phyloP scores from a whole-genome alignment of 225 moss, liverwort and hornwort genomes.

The Pseudoscleropodium purum region DNA sequence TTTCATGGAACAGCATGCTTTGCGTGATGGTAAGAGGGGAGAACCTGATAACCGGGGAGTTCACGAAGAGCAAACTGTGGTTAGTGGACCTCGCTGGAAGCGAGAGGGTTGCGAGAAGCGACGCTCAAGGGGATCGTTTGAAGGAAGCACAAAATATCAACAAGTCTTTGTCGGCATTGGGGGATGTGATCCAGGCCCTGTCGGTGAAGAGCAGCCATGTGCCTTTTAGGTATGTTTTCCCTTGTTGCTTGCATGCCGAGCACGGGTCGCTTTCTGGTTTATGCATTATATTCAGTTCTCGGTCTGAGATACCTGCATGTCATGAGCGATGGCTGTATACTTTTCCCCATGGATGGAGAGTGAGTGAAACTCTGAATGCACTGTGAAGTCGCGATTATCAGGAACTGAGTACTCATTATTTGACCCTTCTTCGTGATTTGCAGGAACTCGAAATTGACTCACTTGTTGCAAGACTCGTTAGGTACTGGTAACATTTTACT shows the following conservation, averaged over 20 bases:
- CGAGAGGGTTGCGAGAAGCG: slow-evolving; percentile 94
- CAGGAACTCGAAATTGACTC: slow-evolving; percentile 96
- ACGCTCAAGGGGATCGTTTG: slow-evolving; percentile 88
- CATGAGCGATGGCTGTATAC: neutral
- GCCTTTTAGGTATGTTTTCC: slow-evolving; percentile 54
- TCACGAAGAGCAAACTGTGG: slow-evolving; percentile 93
- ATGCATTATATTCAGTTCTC: neutral
- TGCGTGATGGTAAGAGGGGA: slow-evolving; percentile 93
- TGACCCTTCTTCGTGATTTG: neutral
- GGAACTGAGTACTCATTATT: neutral
- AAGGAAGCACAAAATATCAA: slow-evolving; percentile 96
- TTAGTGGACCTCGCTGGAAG: slow-evolving; percentile 94
- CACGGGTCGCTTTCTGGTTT: neutral
- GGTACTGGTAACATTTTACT: slow-evolving; percentile 5
- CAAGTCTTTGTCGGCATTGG: slow-evolving; percentile 88
- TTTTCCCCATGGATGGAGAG: neutral
- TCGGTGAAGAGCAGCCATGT: slow-evolving; percentile 91
- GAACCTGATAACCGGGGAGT: slow-evolving; percentile 70
- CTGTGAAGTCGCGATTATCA: neutral
- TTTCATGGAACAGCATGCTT: slow-evolving; percentile 56
- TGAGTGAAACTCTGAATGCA: neutral
- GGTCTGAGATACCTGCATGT: neutral
- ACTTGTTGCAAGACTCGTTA: slow-evolving; percentile 87
- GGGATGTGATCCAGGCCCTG: slow-evolving; percentile 92
- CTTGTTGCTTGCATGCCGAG: neutral